These are phyloP conservation scores for Apiotrichum sp. DNA, from an alignment of 1,284 basidiomycete species.

Conservation along the genomic window DNA sequence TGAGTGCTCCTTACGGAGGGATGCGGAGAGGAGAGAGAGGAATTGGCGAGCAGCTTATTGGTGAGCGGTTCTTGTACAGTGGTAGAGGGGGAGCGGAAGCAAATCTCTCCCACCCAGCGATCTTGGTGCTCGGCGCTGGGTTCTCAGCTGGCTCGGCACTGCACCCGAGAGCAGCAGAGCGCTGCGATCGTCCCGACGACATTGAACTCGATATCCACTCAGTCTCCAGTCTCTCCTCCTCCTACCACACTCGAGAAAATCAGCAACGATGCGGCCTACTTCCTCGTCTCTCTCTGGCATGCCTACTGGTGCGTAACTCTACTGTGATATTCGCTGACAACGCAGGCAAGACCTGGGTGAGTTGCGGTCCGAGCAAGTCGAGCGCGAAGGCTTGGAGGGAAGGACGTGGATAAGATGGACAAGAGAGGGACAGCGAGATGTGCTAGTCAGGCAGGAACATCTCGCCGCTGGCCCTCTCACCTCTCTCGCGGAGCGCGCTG, in stretches of 20 bases:
- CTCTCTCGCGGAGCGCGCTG: not conserved
- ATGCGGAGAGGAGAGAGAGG: not conserved
- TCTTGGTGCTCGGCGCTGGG: too few species aligned
- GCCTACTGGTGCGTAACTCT: constrained; percentile 57
- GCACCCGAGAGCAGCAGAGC: not conserved
- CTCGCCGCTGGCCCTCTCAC: not conserved
- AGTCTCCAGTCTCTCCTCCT: not conserved
- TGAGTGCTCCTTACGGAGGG: not conserved
- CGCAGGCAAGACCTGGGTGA: constrained; percentile 40
- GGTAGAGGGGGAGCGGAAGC: not conserved
- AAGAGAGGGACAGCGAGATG: not conserved
- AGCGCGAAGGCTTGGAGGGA: not conserved
- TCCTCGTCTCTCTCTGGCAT: constrained; percentile 55
- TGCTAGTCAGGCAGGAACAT: not conserved
- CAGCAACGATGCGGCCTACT: constrained; percentile 55
- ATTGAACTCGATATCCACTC: not conserved
- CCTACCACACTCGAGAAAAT: constrained; percentile 8
- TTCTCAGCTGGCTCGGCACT: too few species aligned
- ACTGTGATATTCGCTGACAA: constrained; percentile 6
- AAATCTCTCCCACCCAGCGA: too few species aligned
- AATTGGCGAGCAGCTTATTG: too few species aligned
- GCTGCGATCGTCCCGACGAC: not conserved
- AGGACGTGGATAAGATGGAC: not conserved
- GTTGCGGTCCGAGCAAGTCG: constrained; percentile 4
- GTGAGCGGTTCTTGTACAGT: not conserved